Conservation (phyloP, 495 filamentous ascomycete genomes). For the Cairneyella variabilis region DNA sequence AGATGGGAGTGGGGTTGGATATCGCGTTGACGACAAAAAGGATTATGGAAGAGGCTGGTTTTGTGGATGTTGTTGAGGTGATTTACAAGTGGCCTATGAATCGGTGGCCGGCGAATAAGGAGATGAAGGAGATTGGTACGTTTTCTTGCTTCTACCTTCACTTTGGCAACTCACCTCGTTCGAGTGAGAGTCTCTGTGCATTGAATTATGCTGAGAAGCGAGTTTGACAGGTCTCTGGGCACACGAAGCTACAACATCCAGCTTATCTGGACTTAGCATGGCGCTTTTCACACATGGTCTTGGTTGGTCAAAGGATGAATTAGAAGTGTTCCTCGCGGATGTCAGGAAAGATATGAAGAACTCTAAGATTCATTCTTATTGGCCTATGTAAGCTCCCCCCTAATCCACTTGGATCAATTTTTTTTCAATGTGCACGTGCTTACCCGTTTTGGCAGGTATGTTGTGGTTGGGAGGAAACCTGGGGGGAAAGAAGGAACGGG, state of each 20-base stretch:
- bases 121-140: background rate
- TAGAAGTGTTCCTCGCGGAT: constrained; percentile 42
- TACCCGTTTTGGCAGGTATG: background rate
- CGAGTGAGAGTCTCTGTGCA: background rate
- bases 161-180: background rate
- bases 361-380: constrained; percentile 38
- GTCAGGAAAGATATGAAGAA: constrained; percentile 43
- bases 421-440: background rate
- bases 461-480: background rate
- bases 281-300: constrained; percentile 27
- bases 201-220: background rate
- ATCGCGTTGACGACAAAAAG: background rate
- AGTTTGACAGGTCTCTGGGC: background rate
- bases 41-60: background rate
- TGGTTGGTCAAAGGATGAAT: constrained; percentile 41
- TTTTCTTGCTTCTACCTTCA: background rate
- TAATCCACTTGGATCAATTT: background rate
- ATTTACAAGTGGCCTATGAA: background rate
- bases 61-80: background rate
- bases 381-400: constrained; percentile 10
- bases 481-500: too few relatives aligned
- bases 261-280: constrained; percentile 2
- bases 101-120: background rate
- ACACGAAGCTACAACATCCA: constrained; percentile 9
- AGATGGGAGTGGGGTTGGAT: background rate